Evolutionary conservation across 164 flowering plant genomes (phyloP).

Genomic region (Hamamelis virginiana): DNA sequence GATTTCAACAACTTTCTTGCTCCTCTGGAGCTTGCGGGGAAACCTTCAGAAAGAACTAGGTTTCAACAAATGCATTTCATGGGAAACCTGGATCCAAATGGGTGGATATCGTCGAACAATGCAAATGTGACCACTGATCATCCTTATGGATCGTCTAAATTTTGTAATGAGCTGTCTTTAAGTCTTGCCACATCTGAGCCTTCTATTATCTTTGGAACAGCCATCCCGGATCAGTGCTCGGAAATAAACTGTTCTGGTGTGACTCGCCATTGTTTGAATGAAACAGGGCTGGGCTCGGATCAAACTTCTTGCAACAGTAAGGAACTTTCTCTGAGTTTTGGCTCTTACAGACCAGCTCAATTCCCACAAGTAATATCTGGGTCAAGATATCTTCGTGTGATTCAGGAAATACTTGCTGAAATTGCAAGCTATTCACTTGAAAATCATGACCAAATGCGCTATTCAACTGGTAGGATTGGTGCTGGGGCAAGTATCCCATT

Average conservation of each 20-base stretch:
- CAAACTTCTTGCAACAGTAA: conserved; percentile 39
- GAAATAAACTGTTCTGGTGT: conserved; percentile 40
- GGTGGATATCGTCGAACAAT: conserved; percentile 35
- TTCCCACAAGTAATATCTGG: conserved; percentile 37
- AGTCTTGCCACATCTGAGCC: conserved; percentile 64
- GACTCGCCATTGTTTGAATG: conserved; percentile 26
- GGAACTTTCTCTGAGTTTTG: conserved; percentile 37
- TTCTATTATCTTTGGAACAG: conserved; percentile 22
- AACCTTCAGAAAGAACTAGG: conserved; percentile 15
- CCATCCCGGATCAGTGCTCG: conserved; percentile 48
- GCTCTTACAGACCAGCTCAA: conserved; percentile 27
- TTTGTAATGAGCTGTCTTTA: conserved; percentile 58
- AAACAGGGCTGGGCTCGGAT: conserved; percentile 37
- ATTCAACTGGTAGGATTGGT: conserved; percentile 13
- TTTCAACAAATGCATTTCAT: conserved; percentile 24
- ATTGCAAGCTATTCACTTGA: conserved; percentile 58
- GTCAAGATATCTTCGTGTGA: conserved; percentile 54
- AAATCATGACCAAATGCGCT: conserved; percentile 29
- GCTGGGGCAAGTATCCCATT: conserved; percentile 17
- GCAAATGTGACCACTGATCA: conserved; percentile 18
- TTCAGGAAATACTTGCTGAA: conserved; percentile 78
- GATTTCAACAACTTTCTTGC: conserved; percentile 21
- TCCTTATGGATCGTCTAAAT: conserved; percentile 28
- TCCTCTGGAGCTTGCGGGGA: conserved; percentile 23
- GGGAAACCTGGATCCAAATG: conserved; percentile 24